phyloP scores from a whole-genome alignment of 441 rosid genomes.

The Sinapis alba region DNA sequence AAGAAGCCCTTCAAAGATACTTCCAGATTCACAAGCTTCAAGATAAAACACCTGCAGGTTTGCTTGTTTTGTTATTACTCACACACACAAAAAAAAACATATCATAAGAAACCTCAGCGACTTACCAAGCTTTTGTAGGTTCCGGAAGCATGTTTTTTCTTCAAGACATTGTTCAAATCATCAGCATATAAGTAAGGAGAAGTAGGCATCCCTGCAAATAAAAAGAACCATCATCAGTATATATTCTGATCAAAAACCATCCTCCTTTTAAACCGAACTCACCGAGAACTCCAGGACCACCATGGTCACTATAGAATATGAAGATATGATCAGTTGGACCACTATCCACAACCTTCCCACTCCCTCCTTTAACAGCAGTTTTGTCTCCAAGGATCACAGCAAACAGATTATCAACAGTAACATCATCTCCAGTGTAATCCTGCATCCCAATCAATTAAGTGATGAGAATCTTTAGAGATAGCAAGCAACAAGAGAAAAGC shows the following conservation, averaged over 20 bases:
- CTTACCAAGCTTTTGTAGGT: slow-evolving; percentile 81
- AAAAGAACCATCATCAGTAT: slow-evolving; percentile 25
- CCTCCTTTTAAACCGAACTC: slow-evolving; percentile 35
- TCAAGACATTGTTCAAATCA: slow-evolving; percentile 71
- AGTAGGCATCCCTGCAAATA: slow-evolving; percentile 93
- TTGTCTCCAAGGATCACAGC: slow-evolving; percentile 84
- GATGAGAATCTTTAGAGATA: neutral
- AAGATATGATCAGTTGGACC: slow-evolving; percentile 93
- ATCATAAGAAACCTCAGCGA: slow-evolving; percentile 4
- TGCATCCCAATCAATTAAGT: slow-evolving; percentile 32
- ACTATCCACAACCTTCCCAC: slow-evolving; percentile 89
- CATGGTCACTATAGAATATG: slow-evolving; percentile 86
- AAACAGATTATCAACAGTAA: slow-evolving; percentile 68
- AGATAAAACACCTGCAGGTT: slow-evolving; percentile 83
- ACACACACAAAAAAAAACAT: neutral
- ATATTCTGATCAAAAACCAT: neutral
- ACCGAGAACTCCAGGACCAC: slow-evolving; percentile 98
- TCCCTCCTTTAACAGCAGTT: slow-evolving; percentile 78
- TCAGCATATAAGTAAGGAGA: slow-evolving; percentile 76
- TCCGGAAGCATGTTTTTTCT: slow-evolving; percentile 82
- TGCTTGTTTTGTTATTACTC: neutral
- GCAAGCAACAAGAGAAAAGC: neutral
- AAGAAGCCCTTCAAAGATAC: slow-evolving; percentile 95
- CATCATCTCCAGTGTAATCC: slow-evolving; percentile 90
- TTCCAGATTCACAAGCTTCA: slow-evolving; percentile 98